phyloP scores from a whole-genome alignment of 306 rosid species.

The Begonia masoniana region DNA sequence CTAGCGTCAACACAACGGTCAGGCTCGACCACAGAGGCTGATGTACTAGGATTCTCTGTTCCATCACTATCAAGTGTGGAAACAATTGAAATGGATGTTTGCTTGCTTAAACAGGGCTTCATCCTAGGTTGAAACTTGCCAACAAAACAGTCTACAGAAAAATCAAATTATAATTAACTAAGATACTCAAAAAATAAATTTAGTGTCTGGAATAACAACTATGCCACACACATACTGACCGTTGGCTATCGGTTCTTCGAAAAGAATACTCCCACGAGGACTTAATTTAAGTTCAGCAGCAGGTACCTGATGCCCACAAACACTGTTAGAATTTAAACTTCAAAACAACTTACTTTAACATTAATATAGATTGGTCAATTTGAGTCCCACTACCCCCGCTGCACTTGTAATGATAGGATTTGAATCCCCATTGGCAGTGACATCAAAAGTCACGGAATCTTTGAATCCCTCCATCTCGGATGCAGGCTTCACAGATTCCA shows the following conservation, averaged over 20 bases:
- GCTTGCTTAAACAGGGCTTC: conserved; percentile 36
- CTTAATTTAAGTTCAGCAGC: conserved; percentile 25
- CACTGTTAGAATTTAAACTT: conserved; percentile 10
- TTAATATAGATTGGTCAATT: neutral
- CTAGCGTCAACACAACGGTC: no score
- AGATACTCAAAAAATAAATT: conserved; percentile 5
- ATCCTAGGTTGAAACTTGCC: conserved; percentile 34
- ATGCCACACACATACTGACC: conserved; percentile 23
- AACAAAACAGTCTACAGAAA: conserved; percentile 21
- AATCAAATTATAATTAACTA: conserved; percentile 2
- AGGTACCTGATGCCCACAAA: conserved; percentile 22
- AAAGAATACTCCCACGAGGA: conserved; percentile 30
- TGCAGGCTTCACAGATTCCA: neutral
- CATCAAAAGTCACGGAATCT: conserved; percentile 13
- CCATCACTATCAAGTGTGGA: conserved; percentile 16
- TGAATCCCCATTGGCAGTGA: conserved; percentile 19
- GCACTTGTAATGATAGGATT: conserved; percentile 9
- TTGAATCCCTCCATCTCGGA: conserved; percentile 19
- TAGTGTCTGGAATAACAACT: conserved; percentile 3
- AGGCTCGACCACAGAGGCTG: no score
- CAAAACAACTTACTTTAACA: conserved; percentile 1
- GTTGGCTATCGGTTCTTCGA: conserved; percentile 21
- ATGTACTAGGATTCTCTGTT: no score
- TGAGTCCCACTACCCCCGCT: conserved; percentile 19
- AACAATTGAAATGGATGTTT: conserved; percentile 10